Evolutionary conservation across 305 asterid species (phyloP).

Genomic region (Lippia alba): DNA sequence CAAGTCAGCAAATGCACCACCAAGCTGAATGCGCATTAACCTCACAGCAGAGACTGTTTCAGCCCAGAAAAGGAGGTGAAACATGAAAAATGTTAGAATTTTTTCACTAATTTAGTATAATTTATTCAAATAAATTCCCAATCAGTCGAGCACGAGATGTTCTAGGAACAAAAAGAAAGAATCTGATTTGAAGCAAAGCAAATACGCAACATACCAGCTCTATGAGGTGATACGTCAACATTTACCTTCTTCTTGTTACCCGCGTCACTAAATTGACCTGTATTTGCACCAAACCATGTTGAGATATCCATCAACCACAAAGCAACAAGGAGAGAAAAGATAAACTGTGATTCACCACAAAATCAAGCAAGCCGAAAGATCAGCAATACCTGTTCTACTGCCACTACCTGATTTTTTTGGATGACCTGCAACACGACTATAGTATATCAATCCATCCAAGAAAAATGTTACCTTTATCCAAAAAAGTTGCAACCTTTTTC

Average conservation of each 20-base stretch:
- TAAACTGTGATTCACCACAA: not conserved
- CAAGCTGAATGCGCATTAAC: constrained; percentile 86
- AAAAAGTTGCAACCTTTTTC: constrained; percentile 6
- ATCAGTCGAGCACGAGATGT: not conserved
- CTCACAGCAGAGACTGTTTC: constrained; percentile 85
- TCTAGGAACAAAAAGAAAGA: not conserved
- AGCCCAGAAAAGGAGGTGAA: constrained; percentile 12
- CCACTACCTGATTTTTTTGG: constrained; percentile 25
- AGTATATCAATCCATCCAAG: constrained; percentile 22
- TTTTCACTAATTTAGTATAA: not conserved
- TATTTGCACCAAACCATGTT: constrained; percentile 15
- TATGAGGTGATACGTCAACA: constrained; percentile 86
- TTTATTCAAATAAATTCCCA: not conserved
- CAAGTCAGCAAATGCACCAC: constrained; percentile 96
- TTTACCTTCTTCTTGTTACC: constrained; percentile 55
- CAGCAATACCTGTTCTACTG: constrained; percentile 35
- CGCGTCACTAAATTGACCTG: constrained; percentile 48
- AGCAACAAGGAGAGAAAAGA: not conserved
- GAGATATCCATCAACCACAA: not conserved
- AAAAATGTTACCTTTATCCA: constrained; percentile 14
- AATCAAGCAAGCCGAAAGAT: constrained; percentile 14
- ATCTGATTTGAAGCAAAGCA: not conserved
- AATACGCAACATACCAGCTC: constrained; percentile 72
- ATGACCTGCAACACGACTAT: constrained; percentile 35
- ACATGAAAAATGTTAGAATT: not conserved